phyloP scores from a whole-genome alignment of 78 protist genomes.

The Guillardia theta region DNA sequence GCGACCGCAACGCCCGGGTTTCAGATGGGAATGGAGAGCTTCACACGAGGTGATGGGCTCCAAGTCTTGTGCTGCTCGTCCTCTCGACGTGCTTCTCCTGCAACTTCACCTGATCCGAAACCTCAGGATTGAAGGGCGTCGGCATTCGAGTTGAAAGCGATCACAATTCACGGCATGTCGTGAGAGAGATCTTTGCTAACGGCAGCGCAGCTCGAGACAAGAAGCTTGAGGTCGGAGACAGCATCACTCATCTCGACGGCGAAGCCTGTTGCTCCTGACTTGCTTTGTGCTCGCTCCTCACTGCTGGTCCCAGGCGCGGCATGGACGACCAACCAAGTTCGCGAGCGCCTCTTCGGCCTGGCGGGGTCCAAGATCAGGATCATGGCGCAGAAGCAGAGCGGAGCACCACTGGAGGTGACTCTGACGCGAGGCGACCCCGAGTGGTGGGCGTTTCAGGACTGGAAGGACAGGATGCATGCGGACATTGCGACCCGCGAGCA shows the following conservation, averaged over 20 bases:
- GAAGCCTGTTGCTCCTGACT: not conserved
- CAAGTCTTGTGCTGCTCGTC: too few relatives aligned
- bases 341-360: not conserved
- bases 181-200: not conserved
- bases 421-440: not conserved
- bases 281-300: not conserved
- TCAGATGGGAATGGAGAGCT: too few relatives aligned
- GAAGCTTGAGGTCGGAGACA: not conserved
- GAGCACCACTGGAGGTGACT: not conserved
- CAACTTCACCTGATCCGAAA: too few relatives aligned
- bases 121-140: too few relatives aligned
- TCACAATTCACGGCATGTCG: too few relatives aligned
- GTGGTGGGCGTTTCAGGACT: not conserved
- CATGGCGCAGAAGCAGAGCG: not conserved
- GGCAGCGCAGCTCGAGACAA: not conserved
- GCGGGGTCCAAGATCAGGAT: not conserved
- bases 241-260: not conserved
- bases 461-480: not conserved
- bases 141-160: too few relatives aligned
- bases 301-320: not conserved
- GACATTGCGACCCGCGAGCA: not conserved
- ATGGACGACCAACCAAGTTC: not conserved
- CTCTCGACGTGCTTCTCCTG: too few relatives aligned
- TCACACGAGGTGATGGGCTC: too few relatives aligned
- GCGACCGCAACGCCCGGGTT: too few relatives aligned